Evolutionary conservation across 2,329 filamentous ascomycete genomes (phyloP).

Genomic region (Arthrobotrys conoides): DNA sequence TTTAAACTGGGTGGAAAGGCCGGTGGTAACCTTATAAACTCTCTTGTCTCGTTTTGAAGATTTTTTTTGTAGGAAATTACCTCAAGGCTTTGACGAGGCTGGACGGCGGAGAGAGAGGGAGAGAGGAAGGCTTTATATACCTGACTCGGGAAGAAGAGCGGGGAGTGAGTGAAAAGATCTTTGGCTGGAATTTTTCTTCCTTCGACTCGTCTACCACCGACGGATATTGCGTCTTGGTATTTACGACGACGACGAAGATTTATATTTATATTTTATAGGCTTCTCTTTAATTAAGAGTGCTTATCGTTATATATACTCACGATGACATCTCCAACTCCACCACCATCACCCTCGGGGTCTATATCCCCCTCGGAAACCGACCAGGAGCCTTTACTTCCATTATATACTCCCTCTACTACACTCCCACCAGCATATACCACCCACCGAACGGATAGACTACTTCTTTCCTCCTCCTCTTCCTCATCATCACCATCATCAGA

Average conservation of each 20-base stretch:
- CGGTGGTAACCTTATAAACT: constrained; percentile 11
- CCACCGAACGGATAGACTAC: constrained; percentile 1
- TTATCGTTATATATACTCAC: background rate
- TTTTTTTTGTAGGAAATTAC: constrained; percentile 6
- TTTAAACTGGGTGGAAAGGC: background rate
- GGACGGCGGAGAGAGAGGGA: background rate
- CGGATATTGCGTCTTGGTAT: background rate
- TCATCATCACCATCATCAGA: background rate
- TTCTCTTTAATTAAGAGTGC: background rate
- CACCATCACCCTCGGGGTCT: too few species aligned
- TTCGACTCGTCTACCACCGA: background rate
- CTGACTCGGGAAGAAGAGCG: background rate
- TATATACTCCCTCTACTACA: background rate
- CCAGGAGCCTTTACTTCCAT: background rate
- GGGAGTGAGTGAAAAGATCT: background rate
- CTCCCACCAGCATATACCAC: constrained; percentile 16
- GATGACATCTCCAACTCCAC: background rate
- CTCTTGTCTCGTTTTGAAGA: background rate
- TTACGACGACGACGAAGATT: background rate
- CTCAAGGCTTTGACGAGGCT: background rate
- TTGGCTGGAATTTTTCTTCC: background rate
- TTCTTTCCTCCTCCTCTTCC: background rate
- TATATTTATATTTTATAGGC: background rate
- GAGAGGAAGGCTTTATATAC: background rate
- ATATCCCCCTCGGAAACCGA: background rate